Evolutionary conservation across 1,284 basidiomycete genomes (phyloP), one percentile per base, ranked within the genome.

Genomic region (Microbotryomycetes sp.): DNA sequence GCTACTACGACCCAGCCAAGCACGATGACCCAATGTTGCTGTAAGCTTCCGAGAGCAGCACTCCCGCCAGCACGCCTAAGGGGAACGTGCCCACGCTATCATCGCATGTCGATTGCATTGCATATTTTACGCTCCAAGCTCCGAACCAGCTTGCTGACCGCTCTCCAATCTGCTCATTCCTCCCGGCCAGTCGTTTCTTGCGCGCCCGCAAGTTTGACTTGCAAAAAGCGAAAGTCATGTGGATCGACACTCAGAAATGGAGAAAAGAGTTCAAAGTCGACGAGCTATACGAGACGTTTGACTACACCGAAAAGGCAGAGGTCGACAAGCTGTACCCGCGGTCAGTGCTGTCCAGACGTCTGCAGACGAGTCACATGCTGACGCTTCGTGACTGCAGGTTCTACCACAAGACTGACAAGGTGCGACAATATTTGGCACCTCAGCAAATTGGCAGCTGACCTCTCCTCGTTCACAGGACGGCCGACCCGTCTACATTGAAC

Each of bases 241-340:
- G 97, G 70, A 73, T 86, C 61, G 79, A 80, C 57, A 85, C 85
- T 56, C 92, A 97, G 76, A 79, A 92, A 70, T 98, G 94, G 94
- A 83, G 94, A 74, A 87, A 85, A 75, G 85, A 89, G 2, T 91
- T 88, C 75, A 84, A 84, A 28, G 87, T 96, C 47, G 92, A 97
- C 62, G 88, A 94, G 58, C 81, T 97, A 65, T 81, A 86, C 70
- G 79, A 85, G 69, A 86, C 84, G 72, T 97, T 97, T 75, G 83
- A 89, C 66, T 97, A 93, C 76, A 83, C 82, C 64, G 94, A 97
- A 77, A 87, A 86, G 74, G 78, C 77, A 49, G 80, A 85, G 70
- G 91, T 97, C 15, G 84, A 91, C 80, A 86, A 91, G 77, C 90
- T 89, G 73, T 97, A 97, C 75, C 93, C 94, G 1, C 90, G 96